Base-by-base conservation (phyloP, 2,329 filamentous ascomycete genomes). In the Didymella keratinophila region DNA sequence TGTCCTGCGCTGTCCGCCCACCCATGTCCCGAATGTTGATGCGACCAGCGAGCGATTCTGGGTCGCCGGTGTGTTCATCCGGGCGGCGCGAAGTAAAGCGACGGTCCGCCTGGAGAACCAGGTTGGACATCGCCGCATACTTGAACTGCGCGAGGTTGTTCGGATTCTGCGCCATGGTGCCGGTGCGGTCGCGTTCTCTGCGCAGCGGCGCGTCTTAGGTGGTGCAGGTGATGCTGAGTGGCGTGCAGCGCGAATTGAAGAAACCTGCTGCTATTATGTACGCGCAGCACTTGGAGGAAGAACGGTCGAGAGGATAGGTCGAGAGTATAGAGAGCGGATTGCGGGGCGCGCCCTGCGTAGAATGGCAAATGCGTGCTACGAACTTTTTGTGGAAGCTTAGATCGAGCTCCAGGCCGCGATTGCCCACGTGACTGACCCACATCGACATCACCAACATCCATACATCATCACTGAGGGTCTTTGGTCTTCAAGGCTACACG, bases 101-200 rank as follows among this genome's bases (percentile, higher is more conserved):
- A 81, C 93, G 90, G 83, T 99, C 95, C 82, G 93, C 93, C 91
- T 99, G 95, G 87, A 99, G 92, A 77, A 99, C 95, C 92, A 99
- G 90, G 88, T 99, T 99, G 82, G 95, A 99, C 95, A 99, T 98
- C 79, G 92, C 93, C 88, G 93, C 93, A 87, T 97, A 97, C 81
- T 97, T 97, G 86, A 96, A 97, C 81, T 97, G 93, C 79, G 92
- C 93, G 73, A 96, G 91, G 89, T 95, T 82, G 72, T 85, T 73
- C 59, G 63, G 63, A 37, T 70, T 67, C 43, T 68, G 64, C 58
- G 68, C 67, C 68, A 71, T 71, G 62, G 44, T 66, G 61, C 58
- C 56, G 61, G 62, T 64, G 27, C 50, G 58, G 55, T 63, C 57
- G 58, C 61, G 52, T 45, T 45, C 58, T 55, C 54, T 62, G 64